These are phyloP conservation scores for Globisporangium viniferum DNA, from an alignment of 352 stramenopile genomes.

Conservation along the genomic window DNA sequence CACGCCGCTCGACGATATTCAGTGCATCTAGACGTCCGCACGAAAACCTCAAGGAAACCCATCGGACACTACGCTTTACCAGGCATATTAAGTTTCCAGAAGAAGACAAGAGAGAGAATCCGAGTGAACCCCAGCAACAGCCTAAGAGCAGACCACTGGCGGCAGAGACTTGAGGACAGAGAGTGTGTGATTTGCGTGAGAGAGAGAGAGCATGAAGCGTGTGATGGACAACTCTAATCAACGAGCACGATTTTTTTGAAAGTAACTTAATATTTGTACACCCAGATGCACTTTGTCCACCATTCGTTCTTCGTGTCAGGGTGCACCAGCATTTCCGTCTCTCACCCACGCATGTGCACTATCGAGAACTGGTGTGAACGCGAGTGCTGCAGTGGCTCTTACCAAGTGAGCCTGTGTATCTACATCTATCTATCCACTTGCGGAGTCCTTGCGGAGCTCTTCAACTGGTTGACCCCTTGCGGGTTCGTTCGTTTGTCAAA, in stretches of 20 bases:
- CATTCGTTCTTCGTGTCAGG: neutral
- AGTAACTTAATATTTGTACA: neutral
- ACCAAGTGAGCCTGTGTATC: no score
- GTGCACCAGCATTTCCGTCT: neutral
- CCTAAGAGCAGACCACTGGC: neutral
- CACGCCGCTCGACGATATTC: conserved; percentile 39
- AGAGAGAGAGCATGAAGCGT: neutral
- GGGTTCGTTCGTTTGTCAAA: neutral
- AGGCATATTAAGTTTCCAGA: neutral
- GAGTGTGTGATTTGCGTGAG: neutral
- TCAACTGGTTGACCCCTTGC: neutral
- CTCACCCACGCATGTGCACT: neutral
- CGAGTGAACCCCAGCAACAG: neutral
- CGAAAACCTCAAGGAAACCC: neutral
- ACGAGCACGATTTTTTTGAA: neutral
- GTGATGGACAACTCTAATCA: neutral
- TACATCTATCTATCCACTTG: no score
- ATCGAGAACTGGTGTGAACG: neutral
- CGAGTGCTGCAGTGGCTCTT: neutral
- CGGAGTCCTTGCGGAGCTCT: neutral
- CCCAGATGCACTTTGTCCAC: neutral
- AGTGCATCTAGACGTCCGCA: conserved; percentile 12
- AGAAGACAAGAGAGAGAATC: neutral
- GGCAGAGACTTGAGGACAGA: neutral
- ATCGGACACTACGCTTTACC: neutral